These are phyloP conservation scores for Ensete glaucum DNA, from an alignment of 176 grass and related monocot species.

Conservation along the genomic window DNA sequence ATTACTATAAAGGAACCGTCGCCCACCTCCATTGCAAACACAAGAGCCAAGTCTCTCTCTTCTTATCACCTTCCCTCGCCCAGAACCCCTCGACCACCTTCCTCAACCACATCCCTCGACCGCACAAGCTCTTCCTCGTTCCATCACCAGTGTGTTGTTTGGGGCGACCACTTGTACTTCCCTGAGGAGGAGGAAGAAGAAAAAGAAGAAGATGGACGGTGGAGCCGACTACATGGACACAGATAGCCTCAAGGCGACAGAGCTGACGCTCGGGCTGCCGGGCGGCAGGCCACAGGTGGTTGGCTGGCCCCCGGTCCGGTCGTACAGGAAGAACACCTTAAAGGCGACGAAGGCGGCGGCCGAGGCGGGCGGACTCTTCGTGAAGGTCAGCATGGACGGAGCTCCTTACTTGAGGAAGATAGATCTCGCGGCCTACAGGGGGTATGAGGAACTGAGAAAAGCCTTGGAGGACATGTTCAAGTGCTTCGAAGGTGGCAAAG, in stretches of 20 bases:
- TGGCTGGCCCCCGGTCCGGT: slow-evolving; percentile 31
- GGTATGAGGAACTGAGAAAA: slow-evolving; percentile 32
- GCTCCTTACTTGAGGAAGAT: slow-evolving; percentile 41
- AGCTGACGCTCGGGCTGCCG: slow-evolving; percentile 30
- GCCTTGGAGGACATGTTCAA: slow-evolving; percentile 40
- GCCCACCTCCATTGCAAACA: too few species aligned
- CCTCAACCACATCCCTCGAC: too few species aligned
- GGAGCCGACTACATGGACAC: neutral
- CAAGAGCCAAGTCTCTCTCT: too few species aligned
- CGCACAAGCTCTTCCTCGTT: too few species aligned
- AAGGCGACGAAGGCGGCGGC: slow-evolving; percentile 11
- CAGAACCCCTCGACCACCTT: too few species aligned
- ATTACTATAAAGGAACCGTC: too few species aligned
- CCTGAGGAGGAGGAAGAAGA: neutral
- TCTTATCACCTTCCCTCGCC: too few species aligned
- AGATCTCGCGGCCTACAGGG: slow-evolving; percentile 30
- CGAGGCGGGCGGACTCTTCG: slow-evolving; percentile 8
- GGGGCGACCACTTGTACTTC: neutral
- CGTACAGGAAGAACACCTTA: slow-evolving; percentile 30
- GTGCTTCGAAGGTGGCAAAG: slow-evolving; percentile 19
- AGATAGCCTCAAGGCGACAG: slow-evolving; percentile 24
- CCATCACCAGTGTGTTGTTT: neutral
- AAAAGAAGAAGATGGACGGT: neutral
- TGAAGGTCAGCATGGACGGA: slow-evolving; percentile 49
- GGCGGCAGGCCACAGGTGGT: slow-evolving; percentile 32